These are phyloP conservation scores for Mycosphaerelloides madeirae DNA, from an alignment of 2,329 filamentous ascomycete species.

Conservation along the genomic window DNA sequence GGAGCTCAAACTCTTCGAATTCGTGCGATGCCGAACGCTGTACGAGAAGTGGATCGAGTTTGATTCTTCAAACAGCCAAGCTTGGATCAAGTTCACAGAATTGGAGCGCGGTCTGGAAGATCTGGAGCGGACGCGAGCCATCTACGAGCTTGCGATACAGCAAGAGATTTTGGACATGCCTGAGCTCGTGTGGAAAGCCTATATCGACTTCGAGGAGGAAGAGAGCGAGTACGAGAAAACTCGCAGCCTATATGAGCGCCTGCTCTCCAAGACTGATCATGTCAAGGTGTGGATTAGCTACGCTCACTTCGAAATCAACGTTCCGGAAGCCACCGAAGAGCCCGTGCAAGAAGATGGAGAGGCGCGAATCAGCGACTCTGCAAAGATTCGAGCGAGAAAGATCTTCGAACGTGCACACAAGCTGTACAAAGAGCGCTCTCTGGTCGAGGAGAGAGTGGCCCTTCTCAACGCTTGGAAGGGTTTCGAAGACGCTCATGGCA, in stretches of 20 bases:
- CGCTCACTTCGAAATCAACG: slow-evolving; percentile 96
- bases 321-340: slow-evolving; percentile 69
- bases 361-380: slow-evolving; percentile 67
- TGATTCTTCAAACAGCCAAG: slow-evolving; percentile 84
- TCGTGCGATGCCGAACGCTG: slow-evolving; percentile 80
- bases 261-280: slow-evolving; percentile 92
- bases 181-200: slow-evolving; percentile 94
- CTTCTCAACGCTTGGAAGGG: slow-evolving; percentile 87
- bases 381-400: slow-evolving; percentile 74
- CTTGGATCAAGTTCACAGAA: slow-evolving; percentile 95
- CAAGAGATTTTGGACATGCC: slow-evolving; percentile 92
- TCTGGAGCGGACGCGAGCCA: slow-evolving; percentile 76
- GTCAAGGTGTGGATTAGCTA: slow-evolving; percentile 99
- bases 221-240: slow-evolving; percentile 76
- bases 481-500: slow-evolving; percentile 84
- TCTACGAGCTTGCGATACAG: slow-evolving; percentile 83
- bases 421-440: slow-evolving; percentile 80
- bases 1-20: slow-evolving; percentile 91
- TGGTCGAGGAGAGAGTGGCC: slow-evolving; percentile 90
- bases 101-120: slow-evolving; percentile 89
- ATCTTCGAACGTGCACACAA: slow-evolving; percentile 83
- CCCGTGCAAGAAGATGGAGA: slow-evolving; percentile 54
- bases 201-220: slow-evolving; percentile 97
- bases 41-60: slow-evolving; percentile 93
- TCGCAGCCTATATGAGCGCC: slow-evolving; percentile 77